Evolutionary conservation across 129 eudicot genomes (phyloP).

Genomic region (Glebionis coronaria): DNA sequence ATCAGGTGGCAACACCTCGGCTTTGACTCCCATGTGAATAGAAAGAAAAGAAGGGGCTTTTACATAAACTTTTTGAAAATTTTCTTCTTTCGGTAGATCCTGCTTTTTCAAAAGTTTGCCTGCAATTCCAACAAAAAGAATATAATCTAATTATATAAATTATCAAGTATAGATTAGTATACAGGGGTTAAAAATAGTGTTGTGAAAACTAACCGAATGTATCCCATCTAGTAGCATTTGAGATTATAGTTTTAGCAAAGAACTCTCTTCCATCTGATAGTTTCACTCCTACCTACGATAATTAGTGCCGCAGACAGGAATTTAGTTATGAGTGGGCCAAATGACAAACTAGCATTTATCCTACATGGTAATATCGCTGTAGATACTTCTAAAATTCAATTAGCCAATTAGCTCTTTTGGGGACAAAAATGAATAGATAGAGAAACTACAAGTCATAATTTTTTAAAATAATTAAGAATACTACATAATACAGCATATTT

Average conservation of each 20-base stretch:
- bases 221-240: constrained; percentile 99
- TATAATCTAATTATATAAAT: constrained; percentile 1
- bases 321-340: too few species aligned
- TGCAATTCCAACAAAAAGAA: constrained; percentile 17
- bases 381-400: too few species aligned
- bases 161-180: neutral
- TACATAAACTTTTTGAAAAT: constrained; percentile 78
- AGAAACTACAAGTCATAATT: too few species aligned
- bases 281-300: constrained; percentile 75
- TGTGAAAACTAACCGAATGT: constrained; percentile 71
- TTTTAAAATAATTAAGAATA: too few species aligned
- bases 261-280: constrained; percentile 85
- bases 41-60: constrained; percentile 99
- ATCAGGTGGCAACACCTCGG: constrained; percentile 82
- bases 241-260: constrained; percentile 83
- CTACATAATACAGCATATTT: constrained; percentile 3
- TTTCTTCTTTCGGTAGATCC: constrained; percentile 82
- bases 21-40: constrained; percentile 92
- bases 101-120: constrained; percentile 87
- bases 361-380: too few species aligned
- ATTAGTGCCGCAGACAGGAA: neutral
- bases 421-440: too few species aligned
- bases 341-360: too few species aligned
- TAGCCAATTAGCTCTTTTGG: too few species aligned
- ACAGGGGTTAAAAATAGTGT: constrained; percentile 16